Evolutionary conservation across 2,329 filamentous ascomycete species (phyloP).

Genomic region (Diaporthe caulivora): DNA sequence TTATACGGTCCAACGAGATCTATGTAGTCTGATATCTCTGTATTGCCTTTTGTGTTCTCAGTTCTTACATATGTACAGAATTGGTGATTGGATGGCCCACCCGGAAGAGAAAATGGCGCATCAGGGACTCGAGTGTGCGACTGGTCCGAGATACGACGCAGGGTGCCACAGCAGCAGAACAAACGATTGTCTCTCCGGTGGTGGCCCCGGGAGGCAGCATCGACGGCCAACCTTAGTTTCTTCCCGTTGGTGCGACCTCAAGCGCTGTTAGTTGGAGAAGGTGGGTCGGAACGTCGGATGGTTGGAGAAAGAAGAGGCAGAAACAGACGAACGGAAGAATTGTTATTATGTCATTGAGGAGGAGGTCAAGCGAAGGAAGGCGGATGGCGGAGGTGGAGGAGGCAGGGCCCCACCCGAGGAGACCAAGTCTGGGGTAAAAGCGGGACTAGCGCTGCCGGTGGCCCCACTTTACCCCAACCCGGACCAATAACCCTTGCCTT

Average conservation of each 20-base stretch:
- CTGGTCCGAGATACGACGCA: background rate
- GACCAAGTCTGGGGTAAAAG: constrained; percentile 15
- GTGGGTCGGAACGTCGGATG: constrained; percentile 18
- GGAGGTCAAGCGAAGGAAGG: background rate
- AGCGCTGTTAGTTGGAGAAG: background rate
- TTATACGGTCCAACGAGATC: background rate
- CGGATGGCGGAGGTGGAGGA: background rate
- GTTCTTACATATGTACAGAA: background rate
- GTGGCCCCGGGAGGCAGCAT: background rate
- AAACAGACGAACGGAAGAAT: background rate
- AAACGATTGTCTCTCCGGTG: background rate
- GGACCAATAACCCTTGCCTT: background rate
- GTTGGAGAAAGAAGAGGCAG: background rate
- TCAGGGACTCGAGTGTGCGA: background rate
- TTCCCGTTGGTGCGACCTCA: background rate
- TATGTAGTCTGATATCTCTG: background rate
- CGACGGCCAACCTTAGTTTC: no score
- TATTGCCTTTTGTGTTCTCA: background rate
- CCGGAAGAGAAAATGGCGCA: no score
- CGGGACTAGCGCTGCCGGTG: background rate
- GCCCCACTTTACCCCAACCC: constrained; percentile 17
- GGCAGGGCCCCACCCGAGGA: background rate
- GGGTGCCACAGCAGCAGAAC: background rate
- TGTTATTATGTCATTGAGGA: constrained; percentile 8
- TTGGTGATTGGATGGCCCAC: background rate